Evolutionary conservation across 2,329 filamentous ascomycete species (phyloP), one percentile per base, ranked within the genome.

Genomic region (Colletotrichum horii): DNA sequence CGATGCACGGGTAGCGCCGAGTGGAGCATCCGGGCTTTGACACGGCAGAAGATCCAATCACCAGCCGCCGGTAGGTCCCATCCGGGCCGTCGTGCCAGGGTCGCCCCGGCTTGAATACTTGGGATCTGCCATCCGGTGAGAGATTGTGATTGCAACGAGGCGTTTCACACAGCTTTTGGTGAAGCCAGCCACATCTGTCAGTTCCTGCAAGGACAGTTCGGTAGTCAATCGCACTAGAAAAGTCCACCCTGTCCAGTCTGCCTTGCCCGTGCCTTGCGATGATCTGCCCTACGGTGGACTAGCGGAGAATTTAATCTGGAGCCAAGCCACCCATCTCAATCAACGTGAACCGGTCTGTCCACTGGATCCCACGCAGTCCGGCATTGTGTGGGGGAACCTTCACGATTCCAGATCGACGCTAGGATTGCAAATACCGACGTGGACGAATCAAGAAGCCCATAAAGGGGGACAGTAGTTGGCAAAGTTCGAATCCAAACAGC

Each of bases 301-400:
- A 58, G 58, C 58, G 66, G 58, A 74, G 71, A 70, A 70, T 74
- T 70, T 28, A 34, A 70, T 74, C 43, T 65, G 58, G 36, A 70
- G 66, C 71, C 71, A 74, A 70, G 71, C 66, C 71, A 70, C 71
- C 38, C 38, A 24, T 58, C 32, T 24, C 58, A 69, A 55, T 69
- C 65, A 55, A 73, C 36, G 65, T 38, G 65, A 69, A 52, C 36
- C 36, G 19, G 22, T 55, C 36, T 64, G n/a, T 62, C 55, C 38
- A 69, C n/a, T 69, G 11, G 19, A 28, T 56, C n/a, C 22, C 65
- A 68, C 16, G 24, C 22, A 32, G 28, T 58, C 28, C 26, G n/a
- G 32, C 64, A 22, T 19, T 38, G 9, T 38, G 30, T 74, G 66
- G 66, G 32, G 28, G 24, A 43, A 28, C 32, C 28, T 30, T 30